Base-by-base conservation (phyloP, 1,139 yeast species). In the Kodamaea plutei region DNA sequence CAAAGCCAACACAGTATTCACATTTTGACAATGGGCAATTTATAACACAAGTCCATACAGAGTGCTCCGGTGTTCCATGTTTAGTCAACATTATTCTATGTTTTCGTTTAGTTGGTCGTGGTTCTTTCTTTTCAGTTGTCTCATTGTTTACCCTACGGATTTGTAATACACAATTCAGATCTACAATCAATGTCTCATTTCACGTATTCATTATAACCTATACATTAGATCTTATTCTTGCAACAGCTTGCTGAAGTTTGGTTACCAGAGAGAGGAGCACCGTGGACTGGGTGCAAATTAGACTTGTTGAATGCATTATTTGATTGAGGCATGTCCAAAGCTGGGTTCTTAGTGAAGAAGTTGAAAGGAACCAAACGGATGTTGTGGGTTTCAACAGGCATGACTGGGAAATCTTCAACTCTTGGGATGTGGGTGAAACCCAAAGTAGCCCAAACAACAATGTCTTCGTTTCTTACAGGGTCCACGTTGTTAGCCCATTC, bases 341-440 rank as follows among this genome's bases (percentile, higher is more conserved):
- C 89, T 16, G 95, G 95, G 58, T 84, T 84, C 54, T 64, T 77
- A 45, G 78, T 78, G 57, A 84, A 85, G 76, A 85, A 85, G 40
- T 85, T 85, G 49, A 72, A 64, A 32, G 95, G 95, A 32, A 73
- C 69, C 40, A 85, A 69, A 40, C 76, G 72, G 45, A 84, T 78
- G 53, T 73, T 80, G 49, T 68, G 73, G 46, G 76, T 76, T 64
- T 85, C 95, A 36, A 79, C 84, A 25, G 95, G 93, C 95, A 85
- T 85, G 39, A 85, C 93, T 33, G 95, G 95, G 83, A 84, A 85
- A 59, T 85, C 95, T 64, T 85, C 95, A 20, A 82, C 82, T 51
- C 89, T 75, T 46, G 94, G 94, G 50, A 84, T 76, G 56, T 85
- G 95, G 15, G 95, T 85, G 64, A 85, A 74, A 18, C 89, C 93